Evolutionary conservation across 495 filamentous ascomycete species (phyloP).

Genomic region (Talaromyces proteolyticus): DNA sequence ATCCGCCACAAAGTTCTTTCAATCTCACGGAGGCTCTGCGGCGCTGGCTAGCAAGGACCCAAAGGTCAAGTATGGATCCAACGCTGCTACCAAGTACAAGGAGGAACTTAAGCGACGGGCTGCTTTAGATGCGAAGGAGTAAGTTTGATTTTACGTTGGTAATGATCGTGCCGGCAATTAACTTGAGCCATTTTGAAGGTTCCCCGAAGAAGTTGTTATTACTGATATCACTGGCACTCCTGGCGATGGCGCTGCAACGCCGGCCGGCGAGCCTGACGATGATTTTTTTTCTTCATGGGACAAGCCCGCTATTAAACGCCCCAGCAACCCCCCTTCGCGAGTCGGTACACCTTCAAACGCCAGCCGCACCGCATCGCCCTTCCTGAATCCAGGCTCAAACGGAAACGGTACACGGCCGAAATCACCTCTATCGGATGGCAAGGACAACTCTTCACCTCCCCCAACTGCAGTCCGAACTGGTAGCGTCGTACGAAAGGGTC

Average conservation of each 20-base stretch:
- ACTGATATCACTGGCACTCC: slow-evolving; percentile 61
- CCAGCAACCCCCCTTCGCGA: slow-evolving; percentile 87
- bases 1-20: slow-evolving; percentile 96
- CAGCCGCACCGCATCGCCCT: slow-evolving; percentile 80
- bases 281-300: slow-evolving; percentile 99
- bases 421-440: slow-evolving; percentile 69
- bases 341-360: slow-evolving; percentile 82
- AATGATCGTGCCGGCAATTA: slow-evolving; percentile 9
- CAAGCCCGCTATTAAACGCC: slow-evolving; percentile 94
- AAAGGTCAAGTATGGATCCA: slow-evolving; percentile 93
- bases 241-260: slow-evolving; percentile 61
- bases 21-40: slow-evolving; percentile 88
- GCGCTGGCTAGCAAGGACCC: slow-evolving; percentile 91
- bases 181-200: slow-evolving; percentile 50
- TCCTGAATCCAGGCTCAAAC: slow-evolving; percentile 67
- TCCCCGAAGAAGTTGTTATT: slow-evolving; percentile 80
- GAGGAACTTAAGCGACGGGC: slow-evolving; percentile 84
- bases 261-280: slow-evolving; percentile 71
- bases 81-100: slow-evolving; percentile 89
- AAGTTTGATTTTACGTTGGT: slow-evolving; percentile 9
- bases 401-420: slow-evolving; percentile 70
- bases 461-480: slow-evolving; percentile 67
- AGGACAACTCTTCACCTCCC: slow-evolving; percentile 33
- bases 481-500: slow-evolving; percentile 68
- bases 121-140: slow-evolving; percentile 76